phyloP scores from a whole-genome alignment of 83 land plant genomes.

The Picea abies region DNA sequence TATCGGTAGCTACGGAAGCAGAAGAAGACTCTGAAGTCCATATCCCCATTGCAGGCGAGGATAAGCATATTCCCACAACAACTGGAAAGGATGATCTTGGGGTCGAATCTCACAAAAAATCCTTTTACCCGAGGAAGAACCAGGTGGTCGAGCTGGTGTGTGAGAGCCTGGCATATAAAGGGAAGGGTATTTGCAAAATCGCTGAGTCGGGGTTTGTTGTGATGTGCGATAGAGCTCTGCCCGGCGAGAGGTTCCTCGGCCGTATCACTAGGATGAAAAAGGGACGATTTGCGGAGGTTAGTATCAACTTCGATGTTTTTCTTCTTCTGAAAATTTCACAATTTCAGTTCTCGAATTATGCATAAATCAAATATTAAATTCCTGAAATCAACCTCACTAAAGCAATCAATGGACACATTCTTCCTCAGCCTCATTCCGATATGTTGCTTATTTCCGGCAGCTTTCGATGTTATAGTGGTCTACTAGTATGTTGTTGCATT shows the following conservation, averaged over 20 bases:
- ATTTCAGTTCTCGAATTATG: too few species aligned
- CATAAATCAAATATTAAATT: too few species aligned
- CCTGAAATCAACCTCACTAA: too few species aligned
- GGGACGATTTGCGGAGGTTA: conserved; percentile 83
- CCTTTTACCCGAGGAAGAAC: conserved; percentile 67
- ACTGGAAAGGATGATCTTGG: not conserved
- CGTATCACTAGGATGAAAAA: conserved; percentile 69
- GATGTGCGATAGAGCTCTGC: conserved; percentile 90
- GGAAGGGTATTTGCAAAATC: conserved; percentile 91
- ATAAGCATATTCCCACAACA: too few species aligned
- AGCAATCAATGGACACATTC: too few species aligned
- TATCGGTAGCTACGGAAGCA: not conserved
- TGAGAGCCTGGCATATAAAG: conserved; percentile 89
- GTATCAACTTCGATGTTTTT: not conserved
- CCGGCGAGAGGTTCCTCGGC: conserved; percentile 88
- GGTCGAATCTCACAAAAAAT: not conserved
- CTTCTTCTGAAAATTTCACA: not conserved
- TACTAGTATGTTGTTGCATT: too few species aligned
- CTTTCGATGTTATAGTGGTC: too few species aligned
- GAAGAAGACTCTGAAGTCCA: not conserved
- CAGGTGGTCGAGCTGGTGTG: conserved; percentile 88
- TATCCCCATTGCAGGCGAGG: too few species aligned
- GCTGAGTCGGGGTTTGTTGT: conserved; percentile 83
- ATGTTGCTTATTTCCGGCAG: too few species aligned
- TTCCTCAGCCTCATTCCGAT: too few species aligned